Evolutionary conservation across 768 basidiomycete genomes (phyloP), one percentile per base, ranked within the genome.

Genomic region (Kwoniella mangroviensis): DNA sequence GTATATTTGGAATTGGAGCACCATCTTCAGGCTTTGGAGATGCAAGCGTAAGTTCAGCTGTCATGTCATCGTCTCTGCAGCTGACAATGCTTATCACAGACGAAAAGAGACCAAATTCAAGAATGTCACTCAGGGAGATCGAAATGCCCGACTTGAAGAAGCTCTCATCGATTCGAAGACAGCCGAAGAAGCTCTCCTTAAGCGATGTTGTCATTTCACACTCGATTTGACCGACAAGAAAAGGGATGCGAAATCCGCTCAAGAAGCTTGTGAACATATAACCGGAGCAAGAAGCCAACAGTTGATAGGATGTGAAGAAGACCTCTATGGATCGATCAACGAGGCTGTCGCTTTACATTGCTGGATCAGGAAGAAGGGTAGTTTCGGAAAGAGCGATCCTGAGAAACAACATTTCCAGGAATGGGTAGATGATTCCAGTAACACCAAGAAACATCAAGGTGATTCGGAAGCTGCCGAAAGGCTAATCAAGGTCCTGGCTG

Each of bases 1-100:
- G 94, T 98, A 71, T 97, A 98, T 82, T 87, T 95, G 41, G 95
- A 98, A 79, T 87, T 98, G 10, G 94, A 96, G 73, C 95, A 98
- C 73, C 92, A 96, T 78, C 85, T 98, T 41, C 90, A 91, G 51
- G 92, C 94, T 21, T 85, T 96, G 41, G 94, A 97, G 70, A 94
- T 96, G 91, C 87, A 86, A 19, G 74, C 81, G 80, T 80, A 52
- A 71, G 80, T 79, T 45, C 22, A 55, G 21, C 34, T 34, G 53
- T 21, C 7, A 6, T 65, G 53, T 24, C 5, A 7, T 34, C 4
- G 34, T 7, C 6, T 34, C 6, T 91, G 13, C 1, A 64, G 61
- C 71, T 68, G 71, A 73, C 54, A 51, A 34, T n/a, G 45, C 6
- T 24, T 0, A 17, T 21, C 6, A n/a, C 49, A 79, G 77, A 17